Conservation (phyloP, 2,329 filamentous ascomycete species). For the Monosporascus ibericus region DNA sequence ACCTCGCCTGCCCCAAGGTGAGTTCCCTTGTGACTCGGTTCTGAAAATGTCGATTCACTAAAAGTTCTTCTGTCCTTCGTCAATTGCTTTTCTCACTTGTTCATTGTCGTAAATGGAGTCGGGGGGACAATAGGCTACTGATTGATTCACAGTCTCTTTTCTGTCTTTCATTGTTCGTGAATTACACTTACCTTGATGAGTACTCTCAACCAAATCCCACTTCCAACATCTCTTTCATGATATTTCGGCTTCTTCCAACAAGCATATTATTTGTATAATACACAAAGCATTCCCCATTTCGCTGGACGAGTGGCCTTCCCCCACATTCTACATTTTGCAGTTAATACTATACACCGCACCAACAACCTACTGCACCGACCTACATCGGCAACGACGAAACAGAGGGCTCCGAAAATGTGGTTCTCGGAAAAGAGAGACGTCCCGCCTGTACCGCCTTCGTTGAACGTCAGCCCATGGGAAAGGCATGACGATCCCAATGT, state of each 20-base stretch:
- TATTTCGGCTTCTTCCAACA: background rate
- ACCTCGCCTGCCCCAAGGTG: background rate
- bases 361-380: background rate
- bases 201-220: conserved; percentile 4
- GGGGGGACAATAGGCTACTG: conserved; percentile 13
- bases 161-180: conserved; percentile 12
- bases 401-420: conserved; percentile 14
- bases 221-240: conserved; percentile 3
- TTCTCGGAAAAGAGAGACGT: conserved; percentile 20
- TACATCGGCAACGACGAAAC: conserved; percentile 2
- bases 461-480: conserved; percentile 26
- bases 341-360: conserved; percentile 1
- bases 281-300: background rate
- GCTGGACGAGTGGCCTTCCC: background rate
- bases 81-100: conserved; percentile 7
- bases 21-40: conserved; percentile 5
- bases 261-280: background rate
- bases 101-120: conserved; percentile 9
- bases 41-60: conserved; percentile 3
- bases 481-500: conserved; percentile 18
- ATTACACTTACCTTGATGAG: conserved; percentile 4
- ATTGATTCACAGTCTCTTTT: conserved; percentile 10
- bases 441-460: conserved; percentile 25
- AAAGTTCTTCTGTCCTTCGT: conserved; percentile 1
- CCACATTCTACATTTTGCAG: background rate